A percentile compares a stretch with the other conserved stretches of the same genome.
phyloP scores from a whole-genome alignment of 805 yeast genomes.

The Candida tallmaniae region DNA sequence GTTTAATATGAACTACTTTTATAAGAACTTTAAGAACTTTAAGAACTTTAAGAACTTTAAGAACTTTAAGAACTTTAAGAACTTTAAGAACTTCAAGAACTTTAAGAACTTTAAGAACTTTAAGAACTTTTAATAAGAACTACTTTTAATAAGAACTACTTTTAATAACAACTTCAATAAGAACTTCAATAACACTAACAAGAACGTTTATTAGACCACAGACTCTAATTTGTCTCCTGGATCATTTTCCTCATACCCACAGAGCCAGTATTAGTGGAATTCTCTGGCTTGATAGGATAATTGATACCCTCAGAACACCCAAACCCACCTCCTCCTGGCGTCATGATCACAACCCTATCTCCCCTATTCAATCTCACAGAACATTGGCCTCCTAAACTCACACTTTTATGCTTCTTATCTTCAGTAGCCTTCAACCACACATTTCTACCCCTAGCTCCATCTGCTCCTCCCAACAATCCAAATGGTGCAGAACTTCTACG shows the following conservation, averaged over 20 bases:
- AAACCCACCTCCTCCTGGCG: conserved; percentile 46
- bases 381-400: conserved; percentile 31
- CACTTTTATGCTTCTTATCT: conserved; percentile 15
- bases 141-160: no score
- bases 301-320: conserved; percentile 16
- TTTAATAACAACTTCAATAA: no score
- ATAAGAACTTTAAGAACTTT: no score
- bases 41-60: no score
- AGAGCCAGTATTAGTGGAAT: conserved; percentile 31
- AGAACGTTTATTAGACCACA: no score
- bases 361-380: conserved; percentile 31
- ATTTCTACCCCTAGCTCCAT: conserved; percentile 64
- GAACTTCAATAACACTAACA: conserved; percentile 1
- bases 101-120: no score
- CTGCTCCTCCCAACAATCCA: conserved; percentile 79
- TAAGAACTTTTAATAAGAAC: no score
- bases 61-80: no score
- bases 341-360: conserved; percentile 35
- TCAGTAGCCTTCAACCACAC: conserved; percentile 24
- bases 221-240: conserved; percentile 34
- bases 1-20: no score
- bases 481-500: conserved; percentile 82
- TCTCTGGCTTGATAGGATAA: conserved; percentile 18
- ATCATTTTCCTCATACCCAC: conserved; percentile 28
- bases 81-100: no score